A percentile compares a stretch with the other conserved stretches of the same genome.
phyloP scores from a whole-genome alignment of 352 stramenopile species.

The Globisporangium heterothallicum region DNA sequence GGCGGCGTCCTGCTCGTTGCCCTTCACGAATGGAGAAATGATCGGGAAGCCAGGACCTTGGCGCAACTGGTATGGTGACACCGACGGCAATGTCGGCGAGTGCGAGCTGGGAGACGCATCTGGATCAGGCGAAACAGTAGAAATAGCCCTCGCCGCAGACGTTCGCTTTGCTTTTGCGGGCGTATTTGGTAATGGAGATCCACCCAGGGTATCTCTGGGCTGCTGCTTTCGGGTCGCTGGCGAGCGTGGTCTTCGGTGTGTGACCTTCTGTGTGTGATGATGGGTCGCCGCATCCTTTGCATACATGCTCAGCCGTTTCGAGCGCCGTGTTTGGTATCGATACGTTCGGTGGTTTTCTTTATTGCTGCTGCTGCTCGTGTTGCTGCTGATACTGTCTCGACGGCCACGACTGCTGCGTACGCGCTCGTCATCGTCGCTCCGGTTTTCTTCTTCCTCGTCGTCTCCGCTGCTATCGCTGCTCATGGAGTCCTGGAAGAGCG shows the following conservation, averaged over 20 bases:
- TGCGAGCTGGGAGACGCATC: background rate
- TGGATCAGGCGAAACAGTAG: background rate
- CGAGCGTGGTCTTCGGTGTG: background rate
- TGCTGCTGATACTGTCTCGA: constrained; percentile 2
- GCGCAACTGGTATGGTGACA: constrained; percentile 1
- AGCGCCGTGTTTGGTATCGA: constrained; percentile 26
- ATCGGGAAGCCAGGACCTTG: constrained; percentile 2
- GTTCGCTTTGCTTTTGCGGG: background rate
- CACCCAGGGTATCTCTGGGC: background rate
- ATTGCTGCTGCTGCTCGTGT: background rate
- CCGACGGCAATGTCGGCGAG: constrained; percentile 1
- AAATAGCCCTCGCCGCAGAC: too few species aligned
- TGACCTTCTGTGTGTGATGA: background rate
- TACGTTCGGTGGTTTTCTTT: constrained; percentile 9
- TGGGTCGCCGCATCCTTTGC: constrained; percentile 19
- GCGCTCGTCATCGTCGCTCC: constrained; percentile 1
- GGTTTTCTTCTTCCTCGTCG: constrained; percentile 7
- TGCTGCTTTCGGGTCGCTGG: background rate
- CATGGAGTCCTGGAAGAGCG: constrained; percentile 19
- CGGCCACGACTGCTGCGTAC: background rate
- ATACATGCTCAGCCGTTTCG: constrained; percentile 20
- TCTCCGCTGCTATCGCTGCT: constrained; percentile 24
- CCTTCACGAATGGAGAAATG: constrained; percentile 12
- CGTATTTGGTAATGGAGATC: background rate
- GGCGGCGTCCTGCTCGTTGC: constrained; percentile 4